Conservation (phyloP, 345 rosid genomes). For the Gynandropsis gynandra region DNA sequence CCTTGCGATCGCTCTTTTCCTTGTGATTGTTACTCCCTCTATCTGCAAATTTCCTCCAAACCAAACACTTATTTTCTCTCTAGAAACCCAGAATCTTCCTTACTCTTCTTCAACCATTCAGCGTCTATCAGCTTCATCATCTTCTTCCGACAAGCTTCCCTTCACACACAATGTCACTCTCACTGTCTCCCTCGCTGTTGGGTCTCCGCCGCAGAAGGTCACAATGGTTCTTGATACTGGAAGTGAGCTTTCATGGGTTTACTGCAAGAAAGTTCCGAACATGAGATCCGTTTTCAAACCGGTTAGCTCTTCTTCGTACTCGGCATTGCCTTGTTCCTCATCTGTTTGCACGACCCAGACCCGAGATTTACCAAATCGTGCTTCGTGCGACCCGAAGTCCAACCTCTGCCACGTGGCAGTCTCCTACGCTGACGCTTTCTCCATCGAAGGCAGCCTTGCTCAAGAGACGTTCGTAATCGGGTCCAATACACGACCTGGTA, state of each 20-base stretch:
- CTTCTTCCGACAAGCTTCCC: slow-evolving; percentile 31
- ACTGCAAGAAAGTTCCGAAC: slow-evolving; percentile 35
- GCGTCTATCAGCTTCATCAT: slow-evolving; percentile 15
- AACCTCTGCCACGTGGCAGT: slow-evolving; percentile 44
- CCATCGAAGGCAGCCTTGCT: slow-evolving; percentile 56
- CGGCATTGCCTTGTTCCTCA: slow-evolving; percentile 39
- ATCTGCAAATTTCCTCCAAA: slow-evolving; percentile 29
- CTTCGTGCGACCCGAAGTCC: slow-evolving; percentile 36
- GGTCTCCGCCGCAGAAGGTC: slow-evolving; percentile 57
- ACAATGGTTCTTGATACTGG: slow-evolving; percentile 75
- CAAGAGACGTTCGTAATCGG: slow-evolving; percentile 38
- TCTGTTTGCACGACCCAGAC: slow-evolving; percentile 44
- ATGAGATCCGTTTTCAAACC: slow-evolving; percentile 36
- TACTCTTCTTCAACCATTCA: slow-evolving; percentile 14
- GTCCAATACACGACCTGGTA: slow-evolving; percentile 24
- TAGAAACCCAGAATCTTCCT: slow-evolving; percentile 26
- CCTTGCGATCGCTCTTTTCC: slow-evolving; percentile 18
- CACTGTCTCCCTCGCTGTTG: slow-evolving; percentile 52
- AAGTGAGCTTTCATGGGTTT: slow-evolving; percentile 75
- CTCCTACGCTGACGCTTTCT: slow-evolving; percentile 53
- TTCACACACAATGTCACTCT: slow-evolving; percentile 53
- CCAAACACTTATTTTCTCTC: slow-evolving; percentile 39
- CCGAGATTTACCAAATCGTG: slow-evolving; percentile 41
- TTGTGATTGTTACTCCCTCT: slow-evolving; percentile 20
- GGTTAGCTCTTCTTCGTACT: slow-evolving; percentile 37